Conservation (phyloP, 2,329 filamentous ascomycete genomes). For the Cercospora sp. region DNA sequence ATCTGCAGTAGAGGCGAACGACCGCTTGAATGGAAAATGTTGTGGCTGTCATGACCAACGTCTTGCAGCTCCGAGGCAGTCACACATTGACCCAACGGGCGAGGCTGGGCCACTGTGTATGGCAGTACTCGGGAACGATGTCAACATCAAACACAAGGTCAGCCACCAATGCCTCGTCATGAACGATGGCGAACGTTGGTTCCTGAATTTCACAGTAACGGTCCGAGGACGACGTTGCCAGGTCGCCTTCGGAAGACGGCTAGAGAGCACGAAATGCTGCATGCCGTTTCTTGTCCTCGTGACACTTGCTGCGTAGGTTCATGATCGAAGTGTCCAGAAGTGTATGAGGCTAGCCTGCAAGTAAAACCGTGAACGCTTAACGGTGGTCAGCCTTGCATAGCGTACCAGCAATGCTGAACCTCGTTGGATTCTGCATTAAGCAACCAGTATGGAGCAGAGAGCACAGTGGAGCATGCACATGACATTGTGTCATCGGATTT, state of each 20-base stretch:
- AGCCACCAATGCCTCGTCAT: neutral
- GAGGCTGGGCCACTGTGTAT: neutral
- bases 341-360: neutral
- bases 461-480: neutral
- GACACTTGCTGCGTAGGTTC: neutral
- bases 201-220: neutral
- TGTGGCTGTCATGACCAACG: conserved; percentile 1
- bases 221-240: neutral
- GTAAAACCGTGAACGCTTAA: neutral
- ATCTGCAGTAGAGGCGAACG: neutral
- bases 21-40: neutral
- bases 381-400: neutral
- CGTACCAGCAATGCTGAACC: neutral
- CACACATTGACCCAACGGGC: neutral
- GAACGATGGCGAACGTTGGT: conserved; percentile 4
- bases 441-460: neutral
- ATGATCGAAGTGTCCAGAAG: neutral
- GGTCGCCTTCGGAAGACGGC: neutral
- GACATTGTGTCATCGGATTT: neutral
- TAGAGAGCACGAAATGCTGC: neutral
- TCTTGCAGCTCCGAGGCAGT: neutral
- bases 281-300: neutral
- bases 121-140: neutral
- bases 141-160: neutral
- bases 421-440: neutral